phyloP scores from a whole-genome alignment of 257 asterid genomes.

The Scutellaria barbata region DNA sequence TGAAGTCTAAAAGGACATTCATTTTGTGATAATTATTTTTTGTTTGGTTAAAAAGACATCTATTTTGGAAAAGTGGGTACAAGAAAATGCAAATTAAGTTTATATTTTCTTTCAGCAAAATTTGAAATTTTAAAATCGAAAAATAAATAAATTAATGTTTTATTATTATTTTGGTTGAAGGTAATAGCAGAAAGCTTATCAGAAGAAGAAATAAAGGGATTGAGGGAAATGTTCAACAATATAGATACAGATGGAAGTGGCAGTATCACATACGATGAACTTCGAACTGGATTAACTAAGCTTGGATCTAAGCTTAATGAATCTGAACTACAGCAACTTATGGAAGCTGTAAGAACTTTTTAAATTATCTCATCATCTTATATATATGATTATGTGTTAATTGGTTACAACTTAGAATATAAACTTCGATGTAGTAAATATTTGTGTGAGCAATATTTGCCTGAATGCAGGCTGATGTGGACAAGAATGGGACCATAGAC shows the following conservation, averaged over 20 bases:
- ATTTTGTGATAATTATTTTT: too few species aligned
- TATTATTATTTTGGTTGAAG: slow-evolving; percentile 37
- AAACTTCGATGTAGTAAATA: too few species aligned
- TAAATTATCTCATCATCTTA: neutral
- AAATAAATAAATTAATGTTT: neutral
- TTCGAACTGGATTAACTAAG: slow-evolving; percentile 71
- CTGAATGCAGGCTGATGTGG: slow-evolving; percentile 99
- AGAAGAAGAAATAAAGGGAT: slow-evolving; percentile 85
- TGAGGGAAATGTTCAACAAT: slow-evolving; percentile 78
- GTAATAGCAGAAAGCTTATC: slow-evolving; percentile 83
- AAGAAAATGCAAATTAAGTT: too few species aligned
- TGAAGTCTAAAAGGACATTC: too few species aligned
- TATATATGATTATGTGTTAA: neutral
- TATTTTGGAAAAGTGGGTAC: too few species aligned
- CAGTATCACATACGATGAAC: slow-evolving; percentile 79
- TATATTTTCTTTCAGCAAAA: too few species aligned
- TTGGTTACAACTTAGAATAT: too few species aligned
- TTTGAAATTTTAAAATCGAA: too few species aligned
- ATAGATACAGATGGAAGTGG: slow-evolving; percentile 91
- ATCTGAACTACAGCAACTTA: slow-evolving; percentile 66
- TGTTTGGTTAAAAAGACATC: too few species aligned
- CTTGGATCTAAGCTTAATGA: slow-evolving; percentile 86
- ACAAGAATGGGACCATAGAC: slow-evolving; percentile 80
- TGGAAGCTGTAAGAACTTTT: slow-evolving; percentile 82
- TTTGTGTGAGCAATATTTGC: too few species aligned